Evolutionary conservation across 495 filamentous ascomycete species (phyloP), one percentile per base, ranked within the genome.

Genomic region (Xylaria longipes): DNA sequence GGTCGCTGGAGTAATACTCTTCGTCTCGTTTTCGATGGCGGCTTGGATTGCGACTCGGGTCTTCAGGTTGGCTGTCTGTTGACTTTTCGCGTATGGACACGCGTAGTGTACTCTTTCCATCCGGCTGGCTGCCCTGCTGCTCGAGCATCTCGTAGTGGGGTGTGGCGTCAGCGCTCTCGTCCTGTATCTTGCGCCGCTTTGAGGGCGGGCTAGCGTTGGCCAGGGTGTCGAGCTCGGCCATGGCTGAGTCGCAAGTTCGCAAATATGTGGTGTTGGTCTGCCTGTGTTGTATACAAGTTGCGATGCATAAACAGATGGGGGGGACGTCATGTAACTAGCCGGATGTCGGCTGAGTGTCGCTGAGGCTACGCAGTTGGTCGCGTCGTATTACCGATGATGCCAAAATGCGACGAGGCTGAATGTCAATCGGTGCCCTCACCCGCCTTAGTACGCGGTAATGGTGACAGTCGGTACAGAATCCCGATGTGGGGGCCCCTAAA

Each of bases 101-200:
- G 68, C 75, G 75, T 52, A 81, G 74, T 56, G 69, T 71, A 35
- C 66, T 65, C 31, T 75, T 72, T 14, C 71, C 70, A 31, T 70
- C 68, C 0, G 57, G 15, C 12, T 52, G 27, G 54, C 39, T 22
- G 31, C 58, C 54, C 2, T 61, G 35, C 56, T 77, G 65, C 12
- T 75, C 73, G 25, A 81, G 78, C 46, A 78, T 81, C 33, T 74
- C 72, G 65, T 80, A 81, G 37, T 72, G 76, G 17, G 82, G 79
- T 14, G 80, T 82, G 31, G 79, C 76, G 54, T 78, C 76, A 69
- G 76, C 68, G 73, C 77, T 82, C 72, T 82, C 83, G 52, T 82
- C 83, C 73, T 85, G 80, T 27, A 90, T 80, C 72, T 87, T 86
- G 58, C 89, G 87, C 43, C 88, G 84, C 75, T 89, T 90, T 22